Base-by-base conservation (phyloP, 2,329 filamentous ascomycete genomes). In the Sclerotinia glacialis region DNA sequence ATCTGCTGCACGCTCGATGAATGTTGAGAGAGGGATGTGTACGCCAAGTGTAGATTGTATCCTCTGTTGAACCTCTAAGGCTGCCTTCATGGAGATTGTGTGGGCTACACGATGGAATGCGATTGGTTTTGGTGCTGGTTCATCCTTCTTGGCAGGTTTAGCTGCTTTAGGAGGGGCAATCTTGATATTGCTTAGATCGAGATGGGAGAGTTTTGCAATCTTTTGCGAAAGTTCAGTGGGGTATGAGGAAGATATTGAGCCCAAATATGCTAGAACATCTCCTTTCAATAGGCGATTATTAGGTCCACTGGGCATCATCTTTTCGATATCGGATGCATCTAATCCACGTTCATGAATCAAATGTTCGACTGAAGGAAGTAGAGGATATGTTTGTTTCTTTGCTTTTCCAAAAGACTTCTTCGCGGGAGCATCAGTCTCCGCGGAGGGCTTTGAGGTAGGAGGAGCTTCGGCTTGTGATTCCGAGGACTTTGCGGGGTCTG, bases 141-240 rank as follows among this genome's bases (percentile, higher is more conserved):
- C 76, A 28, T 77, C 76, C 64, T 79, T 76, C 63, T 79, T 74
- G 71, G 79, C 78, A 76, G 73, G 69, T 73, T 75, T 71, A 8
- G 76, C 74, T 14, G 77, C 73, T 67, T 79, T 78, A 71, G 78
- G 75, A 44, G 79, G 75, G 18, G 76, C 74, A 59, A 65, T 69
- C 82, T 96, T 96, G 82, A 98, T 94, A 82, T 98, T 97, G 82
- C 90, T 95, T 31, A 99, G 86, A 77, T 99, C 94, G 64, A 99
- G 87, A 78, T 96, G 92, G 52, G 86, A 82, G 59, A 95, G 86
- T 78, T 92, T 89, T 68, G 86, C 83, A 76, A 96, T 89, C 63
- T 86, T 87, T 67, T 85, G 81, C 65, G 91, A 90, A 72, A 93
- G 84, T 69, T 87, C 82, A 28, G 86, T 83, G 2, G 94, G 90